Base-by-base conservation (phyloP, 192 early-diverging fungal genomes). In the Gryganskiella cystojenkinii region DNA sequence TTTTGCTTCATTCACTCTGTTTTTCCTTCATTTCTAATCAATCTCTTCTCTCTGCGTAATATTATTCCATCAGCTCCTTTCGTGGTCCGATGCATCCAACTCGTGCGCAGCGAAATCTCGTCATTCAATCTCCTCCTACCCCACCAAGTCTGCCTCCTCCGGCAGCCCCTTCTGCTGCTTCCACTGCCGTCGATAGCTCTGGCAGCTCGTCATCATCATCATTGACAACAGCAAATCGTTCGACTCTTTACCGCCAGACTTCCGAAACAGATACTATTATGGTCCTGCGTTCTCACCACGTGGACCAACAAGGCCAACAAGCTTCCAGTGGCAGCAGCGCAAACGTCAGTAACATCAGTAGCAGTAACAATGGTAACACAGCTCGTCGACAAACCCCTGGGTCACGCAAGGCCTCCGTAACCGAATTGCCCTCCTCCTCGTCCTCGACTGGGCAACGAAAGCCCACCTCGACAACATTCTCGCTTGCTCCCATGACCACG, bases 401-500 rank as follows among this genome's bases (percentile, higher is more conserved):
- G 30, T 24, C 24, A 56, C 43, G n/a, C 53, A 71, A 43, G 47
- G 19, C 30, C 19, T 27, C 59, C 1, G n/a, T 51, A 30, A 31
- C 44, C 9, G 70, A 46, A 28, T 54, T 37, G 14, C 47, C 56
- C 35, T 61, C 67, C 1, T 60, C 67, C 20, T 14, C 62, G 28
- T 31, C 57, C 17, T 22, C 62, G 19, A 8, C 58, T 50, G 42
- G 60, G 34, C 44, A 20, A 60, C 70, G 81, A 35, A 52, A 79
- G 30, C 78, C 80, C 20, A 67, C 62, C 45, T 66, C 71, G 35
- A 74, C 84, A 11, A 80, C 84, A 62, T 46, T 83, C 70, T 83
- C 87, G 62, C 52, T 88, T 3, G 84, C 86, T 15, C 88, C 85
- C 46, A 91, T 86, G 34, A 89, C 88, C 4, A 88, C 87, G 1